phyloP scores from a whole-genome alignment of 495 filamentous ascomycete species.

The Penicillium longicatenatum region DNA sequence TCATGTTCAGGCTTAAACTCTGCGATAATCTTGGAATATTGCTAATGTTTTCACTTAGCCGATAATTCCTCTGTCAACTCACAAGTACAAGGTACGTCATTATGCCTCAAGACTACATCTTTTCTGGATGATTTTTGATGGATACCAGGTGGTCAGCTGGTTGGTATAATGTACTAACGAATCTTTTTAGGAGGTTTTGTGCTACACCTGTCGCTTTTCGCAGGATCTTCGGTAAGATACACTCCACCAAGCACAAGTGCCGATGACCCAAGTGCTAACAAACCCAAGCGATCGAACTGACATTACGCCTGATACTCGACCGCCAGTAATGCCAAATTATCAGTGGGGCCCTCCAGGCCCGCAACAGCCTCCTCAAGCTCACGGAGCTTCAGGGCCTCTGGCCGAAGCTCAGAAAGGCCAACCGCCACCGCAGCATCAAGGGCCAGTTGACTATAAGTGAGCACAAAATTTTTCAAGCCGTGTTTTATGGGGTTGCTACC shows the following conservation, averaged over 20 bases:
- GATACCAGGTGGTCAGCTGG: neutral
- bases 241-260: neutral
- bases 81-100: conserved; percentile 51
- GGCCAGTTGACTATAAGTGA: conserved; percentile 19
- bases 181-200: conserved; percentile 48
- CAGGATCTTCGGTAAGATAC: conserved; percentile 52
- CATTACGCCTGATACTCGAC: conserved; percentile 46
- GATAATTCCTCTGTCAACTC: conserved; percentile 49
- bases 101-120: neutral
- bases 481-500: neutral
- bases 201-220: conserved; percentile 54
- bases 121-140: neutral
- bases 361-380: conserved; percentile 27
- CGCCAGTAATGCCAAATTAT: conserved; percentile 29
- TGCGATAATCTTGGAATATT: neutral
- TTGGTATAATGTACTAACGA: conserved; percentile 18
- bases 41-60: conserved; percentile 33
- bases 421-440: conserved; percentile 8
- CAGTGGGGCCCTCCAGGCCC: conserved; percentile 24
- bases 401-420: conserved; percentile 1
- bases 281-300: conserved; percentile 43
- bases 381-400: conserved; percentile 10
- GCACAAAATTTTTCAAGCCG: neutral
- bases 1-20: neutral
- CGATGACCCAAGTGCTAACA: conserved; percentile 10